Percentiles rank a stretch among this genome's conserved stretches.
Conservation (phyloP, 2,329 filamentous ascomycete genomes). For the Pseudogymnoascus sp. region DNA sequence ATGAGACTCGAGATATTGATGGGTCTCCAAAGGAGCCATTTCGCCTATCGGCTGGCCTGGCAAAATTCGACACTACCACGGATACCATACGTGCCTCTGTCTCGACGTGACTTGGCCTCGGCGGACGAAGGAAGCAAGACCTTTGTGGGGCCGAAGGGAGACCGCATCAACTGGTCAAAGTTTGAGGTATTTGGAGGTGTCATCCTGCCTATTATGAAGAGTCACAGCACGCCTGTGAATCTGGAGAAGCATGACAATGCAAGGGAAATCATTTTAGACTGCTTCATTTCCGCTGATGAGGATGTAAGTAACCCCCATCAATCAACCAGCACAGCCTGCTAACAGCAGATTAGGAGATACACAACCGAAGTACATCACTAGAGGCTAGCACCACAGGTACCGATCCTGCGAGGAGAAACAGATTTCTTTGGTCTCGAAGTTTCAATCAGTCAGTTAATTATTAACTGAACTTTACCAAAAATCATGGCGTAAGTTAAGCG, state of each 20-base stretch:
- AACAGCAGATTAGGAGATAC: constrained; percentile 45
- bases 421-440: constrained; percentile 49
- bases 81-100: constrained; percentile 88
- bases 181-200: constrained; percentile 95
- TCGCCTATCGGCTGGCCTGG: constrained; percentile 94
- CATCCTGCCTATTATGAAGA: constrained; percentile 81
- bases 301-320: constrained; percentile 54
- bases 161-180: constrained; percentile 94
- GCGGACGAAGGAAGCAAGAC: constrained; percentile 90
- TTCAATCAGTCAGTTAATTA: constrained; percentile 4
- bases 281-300: constrained; percentile 73
- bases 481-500: neutral
- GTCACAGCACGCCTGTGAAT: constrained; percentile 37
- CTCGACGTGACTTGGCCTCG: constrained; percentile 80
- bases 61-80: constrained; percentile 85
- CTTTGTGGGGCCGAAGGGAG: constrained; percentile 63
- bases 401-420: constrained; percentile 50
- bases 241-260: constrained; percentile 61
- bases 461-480: neutral
- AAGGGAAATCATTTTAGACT: constrained; percentile 69
- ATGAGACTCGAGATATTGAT: constrained; percentile 84
- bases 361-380: constrained; percentile 51
- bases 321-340: constrained; percentile 15
- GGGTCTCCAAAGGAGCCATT: constrained; percentile 86
- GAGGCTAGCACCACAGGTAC: constrained; percentile 41